A percentile compares a stretch with the other conserved stretches of the same genome.
Evolutionary conservation across 1,284 basidiomycete species (phyloP).

Genomic region (Chalciporus sp.): DNA sequence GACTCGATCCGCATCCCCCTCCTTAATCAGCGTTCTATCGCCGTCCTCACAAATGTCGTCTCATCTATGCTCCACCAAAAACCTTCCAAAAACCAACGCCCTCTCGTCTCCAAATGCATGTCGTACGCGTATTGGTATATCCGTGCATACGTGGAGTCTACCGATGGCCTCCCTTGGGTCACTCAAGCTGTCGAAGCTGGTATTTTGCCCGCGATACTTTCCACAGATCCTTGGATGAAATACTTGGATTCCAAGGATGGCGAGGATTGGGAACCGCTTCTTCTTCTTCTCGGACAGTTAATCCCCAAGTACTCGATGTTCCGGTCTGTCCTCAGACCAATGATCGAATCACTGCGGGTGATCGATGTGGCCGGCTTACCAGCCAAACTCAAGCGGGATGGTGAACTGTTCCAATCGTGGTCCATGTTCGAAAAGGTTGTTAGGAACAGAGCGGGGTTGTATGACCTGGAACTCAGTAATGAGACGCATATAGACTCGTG

Average conservation of each 20-base stretch:
- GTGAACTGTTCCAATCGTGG: slow-evolving; percentile 24
- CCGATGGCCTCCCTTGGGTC: slow-evolving; percentile 33
- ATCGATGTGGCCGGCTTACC: slow-evolving; percentile 18
- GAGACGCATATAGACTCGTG: slow-evolving; percentile 26
- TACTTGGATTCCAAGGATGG: slow-evolving; percentile 19
- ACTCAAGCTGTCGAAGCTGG: slow-evolving; percentile 28
- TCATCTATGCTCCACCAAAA: slow-evolving; percentile 12
- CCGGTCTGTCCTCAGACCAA: slow-evolving; percentile 17
- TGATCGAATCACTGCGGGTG: slow-evolving; percentile 16
- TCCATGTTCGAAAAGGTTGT: slow-evolving; percentile 22
- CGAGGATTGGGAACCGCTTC: slow-evolving; percentile 35
- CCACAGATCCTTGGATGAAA: slow-evolving; percentile 29
- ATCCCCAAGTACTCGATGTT: slow-evolving; percentile 33
- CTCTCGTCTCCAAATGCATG: slow-evolving; percentile 27
- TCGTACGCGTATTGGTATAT: slow-evolving; percentile 37
- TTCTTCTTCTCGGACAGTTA: slow-evolving; percentile 25
- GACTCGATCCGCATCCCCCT: slow-evolving; percentile 26
- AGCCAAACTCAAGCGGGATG: slow-evolving; percentile 18
- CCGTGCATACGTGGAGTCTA: slow-evolving; percentile 28
- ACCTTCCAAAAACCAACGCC: slow-evolving; percentile 5
- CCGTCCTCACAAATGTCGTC: slow-evolving; percentile 21
- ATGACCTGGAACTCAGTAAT: slow-evolving; percentile 3
- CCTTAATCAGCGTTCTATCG: slow-evolving; percentile 28
- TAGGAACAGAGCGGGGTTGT: slow-evolving; percentile 16
- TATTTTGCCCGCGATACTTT: slow-evolving; percentile 29